These are phyloP conservation scores for Zygosaccharomyces gambellarensis DNA, from an alignment of 805 yeast genomes.

Conservation along the genomic window DNA sequence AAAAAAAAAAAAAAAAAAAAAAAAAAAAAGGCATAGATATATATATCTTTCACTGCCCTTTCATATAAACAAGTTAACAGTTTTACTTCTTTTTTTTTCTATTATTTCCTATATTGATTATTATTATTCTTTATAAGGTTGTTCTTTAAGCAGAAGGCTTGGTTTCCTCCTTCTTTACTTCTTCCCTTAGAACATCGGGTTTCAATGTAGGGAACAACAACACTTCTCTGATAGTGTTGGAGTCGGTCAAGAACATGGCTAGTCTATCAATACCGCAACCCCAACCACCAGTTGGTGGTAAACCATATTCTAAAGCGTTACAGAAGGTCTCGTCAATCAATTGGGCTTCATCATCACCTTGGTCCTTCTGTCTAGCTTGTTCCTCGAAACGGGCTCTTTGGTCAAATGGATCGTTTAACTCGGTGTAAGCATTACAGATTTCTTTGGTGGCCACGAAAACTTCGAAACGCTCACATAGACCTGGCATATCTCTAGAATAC, in stretches of 20 bases:
- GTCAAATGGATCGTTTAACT: constrained; percentile 97
- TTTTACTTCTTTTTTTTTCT: background rate
- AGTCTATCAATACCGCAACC: constrained; percentile 98
- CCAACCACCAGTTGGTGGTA: constrained; percentile 99
- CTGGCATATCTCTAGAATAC: constrained; percentile 86
- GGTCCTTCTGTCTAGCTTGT: constrained; percentile 97
- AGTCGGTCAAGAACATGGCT: constrained; percentile 96
- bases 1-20: too few species aligned
- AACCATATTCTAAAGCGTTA: constrained; percentile 95
- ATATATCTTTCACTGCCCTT: background rate
- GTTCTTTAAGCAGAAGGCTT: constrained; percentile 5
- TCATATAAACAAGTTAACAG: background rate
- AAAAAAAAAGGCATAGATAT: background rate
- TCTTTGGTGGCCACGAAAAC: constrained; percentile 98
- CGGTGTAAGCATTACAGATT: constrained; percentile 97
- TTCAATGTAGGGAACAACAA: constrained; percentile 97
- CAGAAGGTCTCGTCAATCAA: constrained; percentile 94
- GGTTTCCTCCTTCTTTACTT: constrained; percentile 28
- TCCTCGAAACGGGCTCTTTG: constrained; percentile 97
- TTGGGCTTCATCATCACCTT: constrained; percentile 99
- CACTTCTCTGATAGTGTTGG: constrained; percentile 96
- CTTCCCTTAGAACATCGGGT: constrained; percentile 61
- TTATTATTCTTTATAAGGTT: background rate
- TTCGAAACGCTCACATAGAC: constrained; percentile 96
- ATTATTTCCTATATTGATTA: background rate